phyloP scores from a whole-genome alignment of 164 flowering plant genomes.

The Houttuynia cordata region DNA sequence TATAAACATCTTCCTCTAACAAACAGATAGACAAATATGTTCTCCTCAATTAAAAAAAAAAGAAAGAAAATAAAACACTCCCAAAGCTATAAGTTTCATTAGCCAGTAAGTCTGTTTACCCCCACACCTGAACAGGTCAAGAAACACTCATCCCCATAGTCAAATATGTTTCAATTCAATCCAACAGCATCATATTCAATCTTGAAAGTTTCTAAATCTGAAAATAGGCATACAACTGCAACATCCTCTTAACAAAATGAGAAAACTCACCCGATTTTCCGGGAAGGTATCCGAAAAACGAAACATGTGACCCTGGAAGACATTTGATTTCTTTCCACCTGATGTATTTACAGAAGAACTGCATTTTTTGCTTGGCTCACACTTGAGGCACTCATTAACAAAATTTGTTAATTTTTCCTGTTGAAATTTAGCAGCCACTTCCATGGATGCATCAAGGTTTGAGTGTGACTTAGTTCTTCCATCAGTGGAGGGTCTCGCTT shows the following conservation, averaged over 20 bases:
- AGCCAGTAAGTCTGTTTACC: too few relatives aligned
- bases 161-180: too few relatives aligned
- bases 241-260: not conserved
- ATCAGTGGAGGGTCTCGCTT: constrained; percentile 13
- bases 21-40: too few relatives aligned
- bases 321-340: constrained; percentile 19
- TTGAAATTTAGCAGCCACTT: constrained; percentile 8
- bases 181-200: not conserved
- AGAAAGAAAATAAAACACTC: too few relatives aligned
- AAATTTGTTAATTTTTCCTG: constrained; percentile 7
- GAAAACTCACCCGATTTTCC: constrained; percentile 51
- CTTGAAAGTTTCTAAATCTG: not conserved
- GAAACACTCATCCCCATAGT: too few relatives aligned
- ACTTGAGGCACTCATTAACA: constrained; percentile 15
- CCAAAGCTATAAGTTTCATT: too few relatives aligned
- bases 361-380: constrained; percentile 13
- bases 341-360: constrained; percentile 13
- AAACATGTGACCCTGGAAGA: constrained; percentile 55
- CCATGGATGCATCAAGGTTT: constrained; percentile 10
- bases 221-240: not conserved
- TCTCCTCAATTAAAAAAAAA: too few relatives aligned
- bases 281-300: constrained; percentile 74
- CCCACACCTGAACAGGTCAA: too few relatives aligned
- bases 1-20: too few relatives aligned
- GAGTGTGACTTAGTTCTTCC: constrained; percentile 12